Base-by-base conservation (phyloP, 2,329 filamentous ascomycete genomes). In the Fusarium transvaalense region DNA sequence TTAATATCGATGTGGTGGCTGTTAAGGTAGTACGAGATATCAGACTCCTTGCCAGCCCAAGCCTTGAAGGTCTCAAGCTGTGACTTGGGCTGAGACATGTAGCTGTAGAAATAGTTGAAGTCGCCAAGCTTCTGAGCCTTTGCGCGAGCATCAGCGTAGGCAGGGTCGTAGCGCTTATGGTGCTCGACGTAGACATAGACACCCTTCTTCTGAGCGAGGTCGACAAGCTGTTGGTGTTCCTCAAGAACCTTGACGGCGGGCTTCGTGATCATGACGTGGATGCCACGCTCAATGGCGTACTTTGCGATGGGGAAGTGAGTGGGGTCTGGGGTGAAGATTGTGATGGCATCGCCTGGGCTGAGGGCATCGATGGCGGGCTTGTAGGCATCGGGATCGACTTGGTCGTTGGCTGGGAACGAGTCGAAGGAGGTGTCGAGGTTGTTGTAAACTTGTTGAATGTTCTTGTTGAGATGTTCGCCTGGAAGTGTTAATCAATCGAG, bases 101-200 rank as follows among this genome's bases (percentile, higher is more conserved):
- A 97, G 74, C 88, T 91, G 86, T 97, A 97, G 79, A 97, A 97
- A 85, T 97, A 97, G 85, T 97, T 97, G 88, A 97, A 97, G 81
- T 97, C 93, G 69, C 94, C 94, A 10, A 97, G 84, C 54, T 85
- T 89, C 76, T 88, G 82, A 15, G 93, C 92, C 73, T 91, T 89
- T 82, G 90, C 90, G 50, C 90, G 88, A 15, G 95, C 95, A 78
- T 97, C 94, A 15, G 92, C 89, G 82, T 97, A 97, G 23, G 93
- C 93, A 3, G 94, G 94, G 78, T 97, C 94, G 82, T 91, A 97
- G 60, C 95, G 93, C 85, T 97, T 97, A 87, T 97, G 94, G 82
- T 97, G 94, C 85, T 97, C 94, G 74, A 97, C 86, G 82, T 93
- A 97, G 69, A 97, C 93, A 78, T 94, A 95, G 61, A 97, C 94